These are phyloP conservation scores for Closterium sp. DNA, from an alignment of 139 green algal species.

Conservation along the genomic window DNA sequence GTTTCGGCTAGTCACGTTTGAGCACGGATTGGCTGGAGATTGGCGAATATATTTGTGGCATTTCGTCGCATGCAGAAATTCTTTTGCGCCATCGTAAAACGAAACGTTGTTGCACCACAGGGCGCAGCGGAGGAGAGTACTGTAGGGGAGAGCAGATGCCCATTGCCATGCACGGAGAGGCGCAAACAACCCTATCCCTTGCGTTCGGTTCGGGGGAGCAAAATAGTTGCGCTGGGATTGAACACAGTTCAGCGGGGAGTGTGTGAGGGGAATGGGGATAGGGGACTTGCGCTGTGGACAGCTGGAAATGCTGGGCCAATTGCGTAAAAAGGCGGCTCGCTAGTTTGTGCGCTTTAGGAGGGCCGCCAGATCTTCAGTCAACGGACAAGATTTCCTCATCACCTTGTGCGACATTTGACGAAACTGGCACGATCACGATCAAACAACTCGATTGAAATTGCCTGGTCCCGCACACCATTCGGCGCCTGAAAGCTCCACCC, in stretches of 20 bases:
- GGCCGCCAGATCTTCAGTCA: background rate
- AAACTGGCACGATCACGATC: background rate
- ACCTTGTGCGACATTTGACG: background rate
- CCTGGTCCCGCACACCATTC: too few species aligned
- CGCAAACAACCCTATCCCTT: too few species aligned
- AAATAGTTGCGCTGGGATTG: too few species aligned
- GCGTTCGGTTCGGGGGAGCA: too few species aligned
- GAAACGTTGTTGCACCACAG: background rate
- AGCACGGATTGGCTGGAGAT: background rate
- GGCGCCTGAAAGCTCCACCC: too few species aligned
- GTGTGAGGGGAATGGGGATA: background rate
- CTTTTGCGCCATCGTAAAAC: background rate
- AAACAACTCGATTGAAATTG: background rate
- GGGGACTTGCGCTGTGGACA: background rate
- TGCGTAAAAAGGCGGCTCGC: background rate
- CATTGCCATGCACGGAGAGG: background rate
- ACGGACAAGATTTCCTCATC: background rate
- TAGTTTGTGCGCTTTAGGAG: background rate
- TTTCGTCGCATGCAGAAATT: background rate
- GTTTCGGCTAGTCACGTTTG: background rate
- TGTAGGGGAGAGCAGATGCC: too few species aligned
- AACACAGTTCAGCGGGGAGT: background rate
- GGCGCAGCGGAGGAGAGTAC: background rate
- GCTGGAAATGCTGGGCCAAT: background rate
- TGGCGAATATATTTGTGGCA: background rate